These are phyloP conservation scores for Scheffersomyces titani DNA, from an alignment of 1,139 yeast genomes.

Conservation along the genomic window DNA sequence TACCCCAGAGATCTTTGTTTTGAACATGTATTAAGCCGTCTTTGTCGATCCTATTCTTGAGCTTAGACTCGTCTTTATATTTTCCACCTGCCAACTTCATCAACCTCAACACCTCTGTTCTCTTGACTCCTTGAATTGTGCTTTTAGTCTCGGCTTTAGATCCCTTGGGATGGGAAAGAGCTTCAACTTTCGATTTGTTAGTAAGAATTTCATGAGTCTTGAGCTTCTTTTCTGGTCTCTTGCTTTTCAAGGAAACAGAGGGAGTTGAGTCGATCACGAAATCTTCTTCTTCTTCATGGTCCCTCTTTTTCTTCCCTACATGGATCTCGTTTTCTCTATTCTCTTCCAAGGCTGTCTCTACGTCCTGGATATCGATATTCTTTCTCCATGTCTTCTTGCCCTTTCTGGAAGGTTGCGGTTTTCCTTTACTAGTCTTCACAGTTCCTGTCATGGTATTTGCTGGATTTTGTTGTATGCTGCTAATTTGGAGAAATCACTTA, in stretches of 20 bases:
- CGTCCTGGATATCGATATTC: conserved; percentile 81
- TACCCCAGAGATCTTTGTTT: conserved; percentile 71
- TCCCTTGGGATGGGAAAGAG: conserved; percentile 46
- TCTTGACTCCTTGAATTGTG: conserved; percentile 65
- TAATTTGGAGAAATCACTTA: too few species aligned
- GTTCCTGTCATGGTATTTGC: not conserved
- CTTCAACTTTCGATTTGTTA: conserved; percentile 78
- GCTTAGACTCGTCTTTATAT: conserved; percentile 54
- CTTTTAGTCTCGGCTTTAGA: conserved; percentile 20
- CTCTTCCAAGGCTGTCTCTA: conserved; percentile 70
- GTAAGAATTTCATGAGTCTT: conserved; percentile 76
- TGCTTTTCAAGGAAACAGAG: conserved; percentile 2
- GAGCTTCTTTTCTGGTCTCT: conserved; percentile 47
- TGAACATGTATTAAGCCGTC: conserved; percentile 61
- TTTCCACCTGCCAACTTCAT: conserved; percentile 77
- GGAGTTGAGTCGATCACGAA: conserved; percentile 63
- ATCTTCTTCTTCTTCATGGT: conserved; percentile 44
- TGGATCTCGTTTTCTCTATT: conserved; percentile 67
- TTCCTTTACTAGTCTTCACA: conserved; percentile 3
- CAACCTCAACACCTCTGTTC: conserved; percentile 66
- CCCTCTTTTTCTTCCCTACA: conserved; percentile 53
- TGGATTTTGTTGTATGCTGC: too few species aligned
- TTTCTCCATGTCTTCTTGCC: conserved; percentile 97
- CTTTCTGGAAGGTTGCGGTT: conserved; percentile 74
- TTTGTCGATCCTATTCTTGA: conserved; percentile 54